Base-by-base conservation (phyloP, 176 grass and related monocot species). In the Microstegium vimineum region DNA sequence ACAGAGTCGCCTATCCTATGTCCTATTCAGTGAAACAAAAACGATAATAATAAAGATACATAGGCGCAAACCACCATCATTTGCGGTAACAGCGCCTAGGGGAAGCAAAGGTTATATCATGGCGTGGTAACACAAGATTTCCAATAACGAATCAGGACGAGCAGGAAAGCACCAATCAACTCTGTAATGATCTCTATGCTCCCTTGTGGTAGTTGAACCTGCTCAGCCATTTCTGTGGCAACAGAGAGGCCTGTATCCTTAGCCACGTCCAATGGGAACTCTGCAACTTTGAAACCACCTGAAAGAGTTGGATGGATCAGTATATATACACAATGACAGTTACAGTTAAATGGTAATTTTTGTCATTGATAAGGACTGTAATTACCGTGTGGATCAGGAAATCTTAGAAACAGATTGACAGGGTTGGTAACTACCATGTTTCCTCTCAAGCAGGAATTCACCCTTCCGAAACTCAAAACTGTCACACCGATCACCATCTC, bases 151-250 rank as follows among this genome's bases (percentile, higher is more conserved):
- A 81, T 78, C 64, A 88, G 22, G 45, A 85, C 66, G 17, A 82
- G 72, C 56, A 91, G 45, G 74, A 85, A 91, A 33, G 46, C 61
- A 73, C 84, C 89, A 74, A 88, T 88, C 79, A 91, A 52, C 82
- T 82, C 81, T 0, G 85, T 10, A 26, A 88, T 88, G 37, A 82
- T 60, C 45, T 72, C 65, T 52, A 67, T 36, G 60, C 80, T 67
- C 65, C 67, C 77, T 59, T 74, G 54, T 3, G 85, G 54, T 46
- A 85, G 32, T 78, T 71, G 71, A 37, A 88, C 75, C 54, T 49
- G 46, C 7, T 85, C 78, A 62, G 84, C 43, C 77, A 91, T 88
- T 82, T 91, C 85, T n/a, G 18, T 9, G 71, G 89, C 85, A 30
- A 88, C 59, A 41, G 76, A 85, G 61, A 81, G 71, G 52, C 77